These are phyloP conservation scores for Boletus tylopilopsis DNA, from an alignment of 768 basidiomycete species.

Conservation along the genomic window DNA sequence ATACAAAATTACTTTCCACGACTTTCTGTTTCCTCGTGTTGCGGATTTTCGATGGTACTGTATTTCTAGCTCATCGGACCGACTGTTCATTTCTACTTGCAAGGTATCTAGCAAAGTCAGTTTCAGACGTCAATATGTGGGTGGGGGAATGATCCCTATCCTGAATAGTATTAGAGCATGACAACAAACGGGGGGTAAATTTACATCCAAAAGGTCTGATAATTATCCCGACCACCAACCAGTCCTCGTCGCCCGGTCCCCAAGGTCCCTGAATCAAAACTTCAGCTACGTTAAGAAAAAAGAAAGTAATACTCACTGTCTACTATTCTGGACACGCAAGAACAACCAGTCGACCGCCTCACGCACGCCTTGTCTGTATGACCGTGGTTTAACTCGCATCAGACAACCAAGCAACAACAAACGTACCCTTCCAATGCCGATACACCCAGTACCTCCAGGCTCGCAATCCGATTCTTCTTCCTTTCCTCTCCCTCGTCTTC, in stretches of 20 bases:
- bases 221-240: slow-evolving; percentile 9
- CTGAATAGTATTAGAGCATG: not conserved
- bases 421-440: slow-evolving; percentile 87
- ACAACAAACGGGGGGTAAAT: not conserved
- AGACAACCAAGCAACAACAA: not conserved
- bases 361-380: slow-evolving; percentile 74
- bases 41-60: too few relatives aligned
- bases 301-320: slow-evolving; percentile 41
- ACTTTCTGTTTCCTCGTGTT: too few relatives aligned
- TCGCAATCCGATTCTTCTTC: slow-evolving; percentile 59
- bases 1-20: too few relatives aligned
- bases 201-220: not conserved
- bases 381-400: not conserved
- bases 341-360: slow-evolving; percentile 95
- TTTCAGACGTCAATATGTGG: too few relatives aligned
- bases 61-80: too few relatives aligned
- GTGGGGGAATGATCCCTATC: too few relatives aligned
- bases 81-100: too few relatives aligned
- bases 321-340: slow-evolving; percentile 86
- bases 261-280: slow-evolving; percentile 14
- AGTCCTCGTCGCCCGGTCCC: slow-evolving; percentile 7
- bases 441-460: slow-evolving; percentile 85
- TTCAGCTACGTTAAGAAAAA: not conserved
- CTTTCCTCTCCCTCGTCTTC: slow-evolving; percentile 43
- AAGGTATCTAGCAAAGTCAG: too few relatives aligned